These are phyloP conservation scores for Metschnikowia arizonensis DNA, from an alignment of 805 yeast genomes.

Conservation along the genomic window DNA sequence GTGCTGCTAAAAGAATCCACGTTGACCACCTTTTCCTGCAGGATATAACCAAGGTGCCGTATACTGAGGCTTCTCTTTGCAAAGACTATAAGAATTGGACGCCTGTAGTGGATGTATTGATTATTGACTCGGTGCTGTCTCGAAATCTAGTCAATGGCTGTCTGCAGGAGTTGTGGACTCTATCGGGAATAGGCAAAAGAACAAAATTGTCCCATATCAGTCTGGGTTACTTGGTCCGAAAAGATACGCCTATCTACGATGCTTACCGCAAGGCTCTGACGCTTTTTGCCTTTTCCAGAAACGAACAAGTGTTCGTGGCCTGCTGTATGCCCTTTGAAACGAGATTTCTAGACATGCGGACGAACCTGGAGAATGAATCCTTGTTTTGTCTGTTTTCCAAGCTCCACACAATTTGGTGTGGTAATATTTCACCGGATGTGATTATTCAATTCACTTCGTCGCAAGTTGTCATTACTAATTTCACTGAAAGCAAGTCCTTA, in stretches of 20 bases:
- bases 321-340: slow-evolving; percentile 40
- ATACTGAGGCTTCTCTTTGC: slow-evolving; percentile 23
- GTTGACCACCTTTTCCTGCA: slow-evolving; percentile 14
- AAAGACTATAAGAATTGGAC: slow-evolving; percentile 45
- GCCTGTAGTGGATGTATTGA: slow-evolving; percentile 40
- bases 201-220: slow-evolving; percentile 32
- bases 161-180: slow-evolving; percentile 42
- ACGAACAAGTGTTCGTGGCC: slow-evolving; percentile 21
- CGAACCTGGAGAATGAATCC: neutral
- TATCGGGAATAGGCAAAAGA: slow-evolving; percentile 35
- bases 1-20: slow-evolving; percentile 34
- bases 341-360: slow-evolving; percentile 15
- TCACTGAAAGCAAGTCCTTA: neutral
- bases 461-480: neutral
- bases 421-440: slow-evolving; percentile 5
- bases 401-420: neutral
- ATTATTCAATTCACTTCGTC: slow-evolving; percentile 27
- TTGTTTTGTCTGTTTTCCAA: neutral
- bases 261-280: slow-evolving; percentile 28
- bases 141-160: slow-evolving; percentile 18
- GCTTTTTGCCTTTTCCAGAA: slow-evolving; percentile 15
- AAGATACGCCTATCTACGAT: slow-evolving; percentile 26
- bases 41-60: slow-evolving; percentile 12
- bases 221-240: slow-evolving; percentile 28
- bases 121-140: slow-evolving; percentile 27